phyloP scores from a whole-genome alignment of 495 filamentous ascomycete genomes.

The Lasiosphaeria miniovina region DNA sequence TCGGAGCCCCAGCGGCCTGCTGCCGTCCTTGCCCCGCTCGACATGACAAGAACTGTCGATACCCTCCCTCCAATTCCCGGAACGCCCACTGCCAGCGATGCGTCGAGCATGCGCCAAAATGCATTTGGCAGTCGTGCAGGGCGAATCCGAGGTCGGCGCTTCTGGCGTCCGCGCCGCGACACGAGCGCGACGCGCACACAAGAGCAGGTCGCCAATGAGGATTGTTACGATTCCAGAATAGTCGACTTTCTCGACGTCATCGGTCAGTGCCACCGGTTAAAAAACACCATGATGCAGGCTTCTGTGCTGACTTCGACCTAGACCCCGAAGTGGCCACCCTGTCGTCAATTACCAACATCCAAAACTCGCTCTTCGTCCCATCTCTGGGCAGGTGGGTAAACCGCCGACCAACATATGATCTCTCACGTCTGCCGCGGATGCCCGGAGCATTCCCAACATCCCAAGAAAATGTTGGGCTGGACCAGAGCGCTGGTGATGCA shows the following conservation, averaged over 20 bases:
- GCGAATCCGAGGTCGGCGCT: slow-evolving; percentile 3
- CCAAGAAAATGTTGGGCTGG: slow-evolving; percentile 14
- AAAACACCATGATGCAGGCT: neutral
- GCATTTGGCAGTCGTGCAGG: too few relatives aligned
- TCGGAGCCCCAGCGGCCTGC: slow-evolving; percentile 7
- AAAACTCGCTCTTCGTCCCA: slow-evolving; percentile 74
- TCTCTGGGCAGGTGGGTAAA: slow-evolving; percentile 66
- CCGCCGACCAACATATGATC: slow-evolving; percentile 67
- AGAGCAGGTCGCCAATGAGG: slow-evolving; percentile 2
- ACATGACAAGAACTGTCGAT: neutral
- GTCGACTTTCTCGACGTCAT: slow-evolving; percentile 71
- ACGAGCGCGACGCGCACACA: neutral
- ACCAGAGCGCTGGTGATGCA: slow-evolving; percentile 9
- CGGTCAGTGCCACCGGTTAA: slow-evolving; percentile 43
- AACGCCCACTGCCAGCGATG: too few relatives aligned
- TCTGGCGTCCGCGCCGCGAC: neutral
- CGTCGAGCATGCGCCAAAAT: too few relatives aligned
- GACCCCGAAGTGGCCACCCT: slow-evolving; percentile 74
- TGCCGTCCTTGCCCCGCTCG: too few relatives aligned
- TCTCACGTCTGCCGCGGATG: slow-evolving; percentile 46
- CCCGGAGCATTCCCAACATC: slow-evolving; percentile 27
- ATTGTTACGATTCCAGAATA: slow-evolving; percentile 52
- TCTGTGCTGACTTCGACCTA: slow-evolving; percentile 25
- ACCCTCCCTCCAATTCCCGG: neutral
- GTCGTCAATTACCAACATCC: slow-evolving; percentile 73